Conservation (phyloP, 2,329 filamentous ascomycete genomes). For the Beauveria medogensis region DNA sequence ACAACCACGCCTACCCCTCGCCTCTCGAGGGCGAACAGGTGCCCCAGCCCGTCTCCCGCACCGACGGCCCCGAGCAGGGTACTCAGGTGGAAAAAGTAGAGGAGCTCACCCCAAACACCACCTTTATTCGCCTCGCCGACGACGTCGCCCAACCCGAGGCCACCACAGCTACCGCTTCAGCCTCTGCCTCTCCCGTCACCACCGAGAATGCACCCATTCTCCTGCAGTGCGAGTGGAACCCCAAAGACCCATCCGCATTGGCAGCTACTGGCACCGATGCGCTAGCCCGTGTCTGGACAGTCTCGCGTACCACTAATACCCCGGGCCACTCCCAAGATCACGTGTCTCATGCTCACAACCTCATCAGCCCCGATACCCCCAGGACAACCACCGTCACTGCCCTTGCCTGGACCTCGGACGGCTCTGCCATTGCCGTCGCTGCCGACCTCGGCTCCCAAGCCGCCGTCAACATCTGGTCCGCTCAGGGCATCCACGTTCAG, state of each 20-base stretch:
- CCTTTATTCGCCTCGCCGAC: slow-evolving; percentile 49
- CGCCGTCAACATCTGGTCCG: slow-evolving; percentile 48
- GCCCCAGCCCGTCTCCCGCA: slow-evolving; percentile 44
- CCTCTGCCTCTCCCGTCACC: slow-evolving; percentile 24
- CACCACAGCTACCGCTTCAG: slow-evolving; percentile 23
- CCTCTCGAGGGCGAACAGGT: slow-evolving; percentile 51
- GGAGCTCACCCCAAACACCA: slow-evolving; percentile 51
- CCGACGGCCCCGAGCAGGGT: slow-evolving; percentile 55
- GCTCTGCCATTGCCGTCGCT: slow-evolving; percentile 48
- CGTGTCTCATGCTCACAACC: slow-evolving; percentile 30
- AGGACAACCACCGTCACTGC: slow-evolving; percentile 46
- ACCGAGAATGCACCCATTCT: slow-evolving; percentile 50
- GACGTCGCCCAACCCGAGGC: slow-evolving; percentile 28
- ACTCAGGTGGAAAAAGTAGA: slow-evolving; percentile 58
- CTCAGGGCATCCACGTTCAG: slow-evolving; percentile 43
- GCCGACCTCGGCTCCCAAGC: slow-evolving; percentile 44
- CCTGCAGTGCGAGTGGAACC: slow-evolving; percentile 63
- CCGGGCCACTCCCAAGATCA: slow-evolving; percentile 26
- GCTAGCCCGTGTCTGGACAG: slow-evolving; percentile 61
- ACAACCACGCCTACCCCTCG: slow-evolving; percentile 58
- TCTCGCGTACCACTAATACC: slow-evolving; percentile 35
- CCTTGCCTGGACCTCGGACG: slow-evolving; percentile 53
- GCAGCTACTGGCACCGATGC: slow-evolving; percentile 62
- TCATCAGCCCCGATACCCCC: slow-evolving; percentile 47
- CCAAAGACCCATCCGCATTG: slow-evolving; percentile 54